These are phyloP conservation scores for Osmanthus fragrans DNA, from an alignment of 257 asterid genomes.

Conservation along the genomic window DNA sequence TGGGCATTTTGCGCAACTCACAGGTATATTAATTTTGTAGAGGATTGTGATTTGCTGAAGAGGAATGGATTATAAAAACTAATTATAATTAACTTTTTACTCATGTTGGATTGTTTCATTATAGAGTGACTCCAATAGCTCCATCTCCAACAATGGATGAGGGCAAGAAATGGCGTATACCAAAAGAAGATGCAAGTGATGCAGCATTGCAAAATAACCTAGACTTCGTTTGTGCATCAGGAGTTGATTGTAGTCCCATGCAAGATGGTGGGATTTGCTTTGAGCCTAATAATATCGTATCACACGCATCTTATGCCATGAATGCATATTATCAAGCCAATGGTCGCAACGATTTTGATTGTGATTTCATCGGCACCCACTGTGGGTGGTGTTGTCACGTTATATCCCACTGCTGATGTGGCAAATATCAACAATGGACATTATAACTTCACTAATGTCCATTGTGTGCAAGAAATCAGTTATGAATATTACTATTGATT, in stretches of 20 bases:
- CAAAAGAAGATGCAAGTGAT: conserved; percentile 31
- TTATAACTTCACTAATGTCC: too few relatives aligned
- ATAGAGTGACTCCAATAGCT: conserved; percentile 25
- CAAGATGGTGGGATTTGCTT: conserved; percentile 47
- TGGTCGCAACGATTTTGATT: conserved; percentile 35
- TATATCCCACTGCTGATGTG: too few relatives aligned
- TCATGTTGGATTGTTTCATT: background rate
- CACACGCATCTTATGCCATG: conserved; percentile 54
- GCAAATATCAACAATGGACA: too few relatives aligned
- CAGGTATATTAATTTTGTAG: conserved; percentile 19
- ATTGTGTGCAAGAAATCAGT: too few relatives aligned
- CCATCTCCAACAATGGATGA: conserved; percentile 21
- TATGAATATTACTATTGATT: background rate
- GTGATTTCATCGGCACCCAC: conserved; percentile 33
- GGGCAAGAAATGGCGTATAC: conserved; percentile 45
- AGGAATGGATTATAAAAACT: too few relatives aligned
- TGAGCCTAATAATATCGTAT: conserved; percentile 38
- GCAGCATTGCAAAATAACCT: conserved; percentile 45
- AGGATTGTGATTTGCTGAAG: background rate
- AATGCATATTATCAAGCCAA: conserved; percentile 49
- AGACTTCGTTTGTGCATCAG: conserved; percentile 41
- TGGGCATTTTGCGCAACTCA: conserved; percentile 33
- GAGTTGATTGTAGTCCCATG: conserved; percentile 46
- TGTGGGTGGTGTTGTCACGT: too few relatives aligned
- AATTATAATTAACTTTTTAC: background rate